Percentiles rank a stretch among this genome's conserved stretches.
These are phyloP conservation scores for Pestalotiopsis fici DNA, from an alignment of 2,329 filamentous ascomycete species.

Conservation along the genomic window DNA sequence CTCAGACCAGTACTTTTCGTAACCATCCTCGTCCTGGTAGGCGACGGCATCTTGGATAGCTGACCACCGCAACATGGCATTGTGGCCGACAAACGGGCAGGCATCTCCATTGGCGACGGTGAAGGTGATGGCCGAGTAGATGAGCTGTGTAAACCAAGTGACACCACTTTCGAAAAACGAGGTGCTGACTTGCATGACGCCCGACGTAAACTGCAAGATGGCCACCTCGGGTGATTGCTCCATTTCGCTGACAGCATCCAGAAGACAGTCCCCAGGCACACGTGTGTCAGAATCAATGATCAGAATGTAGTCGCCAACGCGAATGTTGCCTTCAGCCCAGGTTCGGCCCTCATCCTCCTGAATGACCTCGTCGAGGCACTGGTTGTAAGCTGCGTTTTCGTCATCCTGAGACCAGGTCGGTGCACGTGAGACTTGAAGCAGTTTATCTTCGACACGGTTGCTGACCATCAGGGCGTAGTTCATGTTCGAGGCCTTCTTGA, in stretches of 20 bases:
- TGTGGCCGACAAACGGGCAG: constrained; percentile 80
- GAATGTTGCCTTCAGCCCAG: constrained; percentile 84
- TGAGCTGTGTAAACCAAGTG: constrained; percentile 72
- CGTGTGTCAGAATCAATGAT: constrained; percentile 80
- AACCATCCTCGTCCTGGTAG: constrained; percentile 68
- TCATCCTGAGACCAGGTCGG: constrained; percentile 68
- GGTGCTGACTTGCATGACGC: constrained; percentile 77
- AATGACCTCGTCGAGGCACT: constrained; percentile 65
- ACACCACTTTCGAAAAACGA: constrained; percentile 69
- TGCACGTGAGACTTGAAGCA: constrained; percentile 56
- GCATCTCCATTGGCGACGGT: constrained; percentile 78
- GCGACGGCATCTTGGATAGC: constrained; percentile 70
- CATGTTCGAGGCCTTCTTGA: constrained; percentile 75
- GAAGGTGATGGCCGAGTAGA: constrained; percentile 77
- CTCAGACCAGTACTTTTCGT: constrained; percentile 83
- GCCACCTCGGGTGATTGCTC: constrained; percentile 77
- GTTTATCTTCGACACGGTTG: constrained; percentile 70
- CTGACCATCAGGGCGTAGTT: constrained; percentile 70
- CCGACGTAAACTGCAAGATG: constrained; percentile 76
- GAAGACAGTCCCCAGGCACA: constrained; percentile 74
- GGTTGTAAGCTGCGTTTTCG: constrained; percentile 67
- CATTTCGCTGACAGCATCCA: constrained; percentile 82
- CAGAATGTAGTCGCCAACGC: constrained; percentile 80
- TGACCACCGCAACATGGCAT: constrained; percentile 74
- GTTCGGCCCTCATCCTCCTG: constrained; percentile 65